These are phyloP conservation scores for Talaromyces borbonicus DNA, from an alignment of 495 filamentous ascomycete genomes.

Conservation along the genomic window DNA sequence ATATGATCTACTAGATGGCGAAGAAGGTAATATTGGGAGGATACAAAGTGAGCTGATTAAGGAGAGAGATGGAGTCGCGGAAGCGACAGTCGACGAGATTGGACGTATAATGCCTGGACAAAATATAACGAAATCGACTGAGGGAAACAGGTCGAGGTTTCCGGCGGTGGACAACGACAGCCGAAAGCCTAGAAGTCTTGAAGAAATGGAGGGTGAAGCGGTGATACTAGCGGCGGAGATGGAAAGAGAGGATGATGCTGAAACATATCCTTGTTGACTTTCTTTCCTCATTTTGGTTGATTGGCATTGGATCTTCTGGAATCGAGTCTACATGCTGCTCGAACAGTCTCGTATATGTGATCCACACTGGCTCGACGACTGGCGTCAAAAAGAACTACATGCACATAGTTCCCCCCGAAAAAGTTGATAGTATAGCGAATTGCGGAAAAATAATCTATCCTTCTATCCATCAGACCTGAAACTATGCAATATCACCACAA, in stretches of 20 bases:
- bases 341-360: too few species aligned
- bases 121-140: too few species aligned
- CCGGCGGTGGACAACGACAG: constrained; percentile 56
- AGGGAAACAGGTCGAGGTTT: constrained; percentile 32
- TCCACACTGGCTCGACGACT: too few species aligned
- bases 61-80: constrained; percentile 8
- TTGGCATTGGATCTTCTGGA: too few species aligned
- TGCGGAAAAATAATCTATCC: too few species aligned
- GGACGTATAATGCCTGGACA: too few species aligned
- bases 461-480: constrained; percentile 1
- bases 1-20: constrained; percentile 73
- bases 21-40: constrained; percentile 73
- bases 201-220: constrained; percentile 78
- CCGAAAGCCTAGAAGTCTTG: constrained; percentile 55
- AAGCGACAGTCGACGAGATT: too few species aligned
- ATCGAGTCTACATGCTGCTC: too few species aligned
- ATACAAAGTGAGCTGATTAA: constrained; percentile 38
- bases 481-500: neutral
- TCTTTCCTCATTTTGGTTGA: too few species aligned
- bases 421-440: too few species aligned
- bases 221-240: constrained; percentile 50
- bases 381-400: too few species aligned
- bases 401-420: too few species aligned
- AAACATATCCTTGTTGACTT: neutral
- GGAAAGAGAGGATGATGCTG: constrained; percentile 19